A percentile compares a stretch with the other conserved stretches of the same genome.
Evolutionary conservation across 306 rosid genomes (phyloP).

Genomic region (Quercus wislizeni): DNA sequence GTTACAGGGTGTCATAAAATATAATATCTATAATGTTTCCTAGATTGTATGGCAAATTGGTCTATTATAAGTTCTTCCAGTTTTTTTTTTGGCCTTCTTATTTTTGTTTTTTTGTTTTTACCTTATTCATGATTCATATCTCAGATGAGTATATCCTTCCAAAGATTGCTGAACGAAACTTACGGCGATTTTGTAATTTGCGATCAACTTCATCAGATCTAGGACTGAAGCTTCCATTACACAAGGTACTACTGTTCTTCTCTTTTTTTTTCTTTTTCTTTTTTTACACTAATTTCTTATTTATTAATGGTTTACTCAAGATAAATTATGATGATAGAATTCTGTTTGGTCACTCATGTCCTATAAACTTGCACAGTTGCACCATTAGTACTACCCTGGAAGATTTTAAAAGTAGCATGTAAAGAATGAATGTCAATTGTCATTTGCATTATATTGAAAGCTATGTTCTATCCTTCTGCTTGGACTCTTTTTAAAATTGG

Average conservation of each 20-base stretch:
- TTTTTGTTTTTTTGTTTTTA: background rate
- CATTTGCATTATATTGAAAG: slow-evolving; percentile 5
- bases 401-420: background rate
- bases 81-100: background rate
- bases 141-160: slow-evolving; percentile 81
- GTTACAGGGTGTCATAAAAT: background rate
- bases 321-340: background rate
- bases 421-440: background rate
- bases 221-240: slow-evolving; percentile 59
- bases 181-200: slow-evolving; percentile 66
- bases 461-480: background rate
- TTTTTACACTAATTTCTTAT: background rate
- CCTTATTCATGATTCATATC: slow-evolving; percentile 28
- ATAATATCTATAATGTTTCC: background rate
- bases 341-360: background rate
- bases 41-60: background rate
- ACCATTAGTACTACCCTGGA: background rate
- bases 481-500: background rate
- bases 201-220: slow-evolving; percentile 53
- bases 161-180: slow-evolving; percentile 70
- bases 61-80: background rate
- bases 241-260: slow-evolving; percentile 39
- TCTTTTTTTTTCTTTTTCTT: background rate
- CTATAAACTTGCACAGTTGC: background rate
- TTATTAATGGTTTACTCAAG: background rate